Evolutionary conservation across 257 asterid species (phyloP).

Genomic region (Euphrasia confusa): DNA sequence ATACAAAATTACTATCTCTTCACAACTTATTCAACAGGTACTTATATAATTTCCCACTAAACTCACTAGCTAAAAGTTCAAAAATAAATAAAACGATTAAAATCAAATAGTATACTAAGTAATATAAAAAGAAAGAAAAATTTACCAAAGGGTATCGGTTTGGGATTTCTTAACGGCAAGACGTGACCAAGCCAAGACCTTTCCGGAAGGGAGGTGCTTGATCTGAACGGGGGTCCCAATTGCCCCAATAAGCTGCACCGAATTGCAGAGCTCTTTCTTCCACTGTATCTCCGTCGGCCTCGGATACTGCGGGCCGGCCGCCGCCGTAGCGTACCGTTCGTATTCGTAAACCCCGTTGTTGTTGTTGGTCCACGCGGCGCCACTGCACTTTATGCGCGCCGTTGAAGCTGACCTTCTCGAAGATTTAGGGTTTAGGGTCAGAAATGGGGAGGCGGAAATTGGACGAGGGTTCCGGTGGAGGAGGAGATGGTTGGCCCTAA

Average conservation of each 20-base stretch:
- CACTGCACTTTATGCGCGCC: conserved; percentile 26
- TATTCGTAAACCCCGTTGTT: conserved; percentile 36
- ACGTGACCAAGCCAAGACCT: conserved; percentile 71
- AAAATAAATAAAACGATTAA: background rate
- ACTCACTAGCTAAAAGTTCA: too few relatives aligned
- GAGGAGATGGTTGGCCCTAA: conserved; percentile 23
- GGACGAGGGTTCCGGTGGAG: conserved; percentile 27
- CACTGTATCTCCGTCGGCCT: conserved; percentile 50
- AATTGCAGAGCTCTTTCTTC: conserved; percentile 55
- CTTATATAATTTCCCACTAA: background rate
- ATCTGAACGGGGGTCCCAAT: conserved; percentile 70
- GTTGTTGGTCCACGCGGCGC: conserved; percentile 23
- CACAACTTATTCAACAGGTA: too few relatives aligned
- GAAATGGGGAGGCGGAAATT: conserved; percentile 13
- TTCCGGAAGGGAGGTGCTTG: conserved; percentile 69
- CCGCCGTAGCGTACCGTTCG: conserved; percentile 34
- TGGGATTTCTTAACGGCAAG: conserved; percentile 82
- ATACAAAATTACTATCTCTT: too few relatives aligned
- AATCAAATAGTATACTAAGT: background rate
- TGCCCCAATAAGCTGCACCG: conserved; percentile 74
- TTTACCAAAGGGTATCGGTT: conserved; percentile 64
- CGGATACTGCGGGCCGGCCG: conserved; percentile 31
- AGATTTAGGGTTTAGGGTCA: conserved; percentile 22
- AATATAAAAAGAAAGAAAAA: background rate
- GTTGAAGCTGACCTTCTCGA: conserved; percentile 19